These are phyloP conservation scores for Trifolium subterraneum DNA, from an alignment of 306 rosid species.

Conservation along the genomic window DNA sequence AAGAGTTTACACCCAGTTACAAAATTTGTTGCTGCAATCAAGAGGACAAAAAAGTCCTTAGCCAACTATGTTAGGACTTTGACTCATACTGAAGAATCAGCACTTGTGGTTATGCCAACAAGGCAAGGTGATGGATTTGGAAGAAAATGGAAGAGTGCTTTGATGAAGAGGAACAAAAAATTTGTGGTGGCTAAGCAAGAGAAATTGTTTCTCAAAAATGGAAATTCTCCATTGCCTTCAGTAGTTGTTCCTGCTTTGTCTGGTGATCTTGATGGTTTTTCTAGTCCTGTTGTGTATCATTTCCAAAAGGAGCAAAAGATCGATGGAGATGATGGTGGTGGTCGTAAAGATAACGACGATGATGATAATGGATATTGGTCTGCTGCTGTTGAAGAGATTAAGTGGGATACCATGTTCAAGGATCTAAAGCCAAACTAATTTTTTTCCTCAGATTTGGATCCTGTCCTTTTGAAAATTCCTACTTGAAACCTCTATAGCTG, in stretches of 20 bases:
- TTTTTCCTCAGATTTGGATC: not conserved
- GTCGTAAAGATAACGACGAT: slow-evolving; percentile 12
- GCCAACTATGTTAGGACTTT: slow-evolving; percentile 48
- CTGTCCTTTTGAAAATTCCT: not conserved
- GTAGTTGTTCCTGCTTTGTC: slow-evolving; percentile 37
- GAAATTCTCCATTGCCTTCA: slow-evolving; percentile 41
- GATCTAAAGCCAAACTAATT: slow-evolving; percentile 83
- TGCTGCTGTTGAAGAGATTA: slow-evolving; percentile 78
- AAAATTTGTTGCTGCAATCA: slow-evolving; percentile 66
- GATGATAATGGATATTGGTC: slow-evolving; percentile 68
- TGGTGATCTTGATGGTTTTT: slow-evolving; percentile 47
- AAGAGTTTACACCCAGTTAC: slow-evolving; percentile 47
- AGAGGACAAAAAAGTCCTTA: slow-evolving; percentile 61
- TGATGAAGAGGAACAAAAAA: slow-evolving; percentile 67
- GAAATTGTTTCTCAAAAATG: slow-evolving; percentile 65
- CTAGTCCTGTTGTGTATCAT: slow-evolving; percentile 65
- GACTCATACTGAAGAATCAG: slow-evolving; percentile 49
- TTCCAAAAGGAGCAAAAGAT: slow-evolving; percentile 51
- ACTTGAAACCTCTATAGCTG: not conserved
- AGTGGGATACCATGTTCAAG: slow-evolving; percentile 92
- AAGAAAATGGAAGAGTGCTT: slow-evolving; percentile 49
- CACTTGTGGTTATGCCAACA: slow-evolving; percentile 70
- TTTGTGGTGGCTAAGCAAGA: slow-evolving; percentile 53
- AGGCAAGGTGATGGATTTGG: slow-evolving; percentile 49
- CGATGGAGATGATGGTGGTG: slow-evolving; percentile 38